These are phyloP conservation scores for Neopestalotiopsis sp. DNA, from an alignment of 2,329 filamentous ascomycete species.

Conservation along the genomic window DNA sequence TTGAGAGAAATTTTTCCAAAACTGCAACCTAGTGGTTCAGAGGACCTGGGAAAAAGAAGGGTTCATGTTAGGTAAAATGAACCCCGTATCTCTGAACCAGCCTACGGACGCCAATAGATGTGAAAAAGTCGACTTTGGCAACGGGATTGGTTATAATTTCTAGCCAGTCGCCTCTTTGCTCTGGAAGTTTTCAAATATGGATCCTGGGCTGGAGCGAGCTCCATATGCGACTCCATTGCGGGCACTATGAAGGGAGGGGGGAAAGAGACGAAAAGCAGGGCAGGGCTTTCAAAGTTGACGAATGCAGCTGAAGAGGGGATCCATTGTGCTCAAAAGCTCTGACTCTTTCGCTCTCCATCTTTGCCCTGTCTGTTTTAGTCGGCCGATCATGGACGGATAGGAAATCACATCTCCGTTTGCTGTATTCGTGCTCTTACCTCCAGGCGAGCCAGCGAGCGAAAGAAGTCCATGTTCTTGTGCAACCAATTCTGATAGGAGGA, in stretches of 20 bases:
- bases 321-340: background rate
- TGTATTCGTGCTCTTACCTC: background rate
- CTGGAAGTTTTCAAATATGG: background rate
- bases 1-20: background rate
- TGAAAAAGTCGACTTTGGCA: background rate
- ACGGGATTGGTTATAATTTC: conserved; percentile 17
- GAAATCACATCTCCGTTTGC: background rate
- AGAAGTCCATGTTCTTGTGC: background rate
- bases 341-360: background rate
- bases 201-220: background rate
- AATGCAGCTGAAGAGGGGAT: background rate
- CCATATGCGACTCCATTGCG: background rate
- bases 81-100: background rate
- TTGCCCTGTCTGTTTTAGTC: background rate
- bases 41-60: background rate
- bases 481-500: conserved; percentile 16
- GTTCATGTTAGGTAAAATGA: background rate
- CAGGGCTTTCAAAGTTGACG: background rate
- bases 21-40: background rate
- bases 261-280: background rate
- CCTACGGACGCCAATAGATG: conserved; percentile 13
- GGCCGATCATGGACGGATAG: background rate
- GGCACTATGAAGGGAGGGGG: background rate
- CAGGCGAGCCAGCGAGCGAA: background rate
- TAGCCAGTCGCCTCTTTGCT: background rate